Conservation (phyloP, 768 basidiomycete genomes). For the Leucosporidium yakuticum region DNA sequence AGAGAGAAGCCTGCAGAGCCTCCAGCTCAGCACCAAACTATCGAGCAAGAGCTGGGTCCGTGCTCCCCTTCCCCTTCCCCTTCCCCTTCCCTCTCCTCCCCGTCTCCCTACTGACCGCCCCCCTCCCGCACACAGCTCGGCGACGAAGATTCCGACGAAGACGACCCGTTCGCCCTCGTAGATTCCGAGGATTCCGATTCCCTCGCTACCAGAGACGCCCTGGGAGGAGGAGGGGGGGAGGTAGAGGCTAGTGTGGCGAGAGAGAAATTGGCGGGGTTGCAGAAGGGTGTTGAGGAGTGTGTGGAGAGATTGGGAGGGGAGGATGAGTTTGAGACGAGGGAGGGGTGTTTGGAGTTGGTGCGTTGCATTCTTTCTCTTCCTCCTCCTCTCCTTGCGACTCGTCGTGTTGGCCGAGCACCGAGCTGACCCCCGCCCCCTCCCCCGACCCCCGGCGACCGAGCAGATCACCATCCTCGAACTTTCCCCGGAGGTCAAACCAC, state of each 20-base stretch:
- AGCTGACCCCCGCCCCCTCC: background rate
- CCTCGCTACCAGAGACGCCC: constrained; percentile 1
- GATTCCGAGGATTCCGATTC: constrained; percentile 5
- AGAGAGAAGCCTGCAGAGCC: constrained; percentile 46
- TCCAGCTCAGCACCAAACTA: constrained; percentile 77
- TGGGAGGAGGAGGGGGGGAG: constrained; percentile 48
- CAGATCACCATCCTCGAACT: constrained; percentile 57
- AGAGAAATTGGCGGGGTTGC: constrained; percentile 68
- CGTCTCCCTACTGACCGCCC: background rate
- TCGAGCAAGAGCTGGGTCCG: constrained; percentile 86
- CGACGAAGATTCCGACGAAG: constrained; percentile 78
- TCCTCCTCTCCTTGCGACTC: constrained; percentile 53
- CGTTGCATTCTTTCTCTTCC: constrained; percentile 39
- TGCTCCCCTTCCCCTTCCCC: background rate
- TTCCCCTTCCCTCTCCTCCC: constrained; percentile 4
- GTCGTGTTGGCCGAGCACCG: constrained; percentile 60
- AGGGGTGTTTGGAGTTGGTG: constrained; percentile 83
- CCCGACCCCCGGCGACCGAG: too few species aligned
- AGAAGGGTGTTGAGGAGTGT: too few species aligned
- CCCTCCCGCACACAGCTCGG: constrained; percentile 51
- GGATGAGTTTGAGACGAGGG: constrained; percentile 66
- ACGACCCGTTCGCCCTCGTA: constrained; percentile 96
- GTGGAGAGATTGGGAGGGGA: too few species aligned
- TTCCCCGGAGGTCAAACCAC: constrained; percentile 74
- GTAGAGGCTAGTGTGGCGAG: constrained; percentile 84